Conservation (phyloP, 2,329 filamentous ascomycete species). For the Xylariaceae sp. region DNA sequence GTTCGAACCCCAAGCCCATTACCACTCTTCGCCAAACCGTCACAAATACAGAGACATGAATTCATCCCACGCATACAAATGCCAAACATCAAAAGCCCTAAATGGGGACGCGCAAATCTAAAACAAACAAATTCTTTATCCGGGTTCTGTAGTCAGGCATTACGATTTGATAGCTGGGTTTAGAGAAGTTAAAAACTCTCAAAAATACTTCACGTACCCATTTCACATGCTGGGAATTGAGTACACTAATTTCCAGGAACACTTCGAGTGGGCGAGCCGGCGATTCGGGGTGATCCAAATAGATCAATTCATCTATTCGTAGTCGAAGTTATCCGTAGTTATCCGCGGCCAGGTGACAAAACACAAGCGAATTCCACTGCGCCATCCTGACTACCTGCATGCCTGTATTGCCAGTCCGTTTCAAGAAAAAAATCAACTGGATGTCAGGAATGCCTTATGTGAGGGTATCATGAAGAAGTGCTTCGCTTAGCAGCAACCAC, state of each 20-base stretch:
- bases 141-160: conserved; percentile 32
- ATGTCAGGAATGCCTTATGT: conserved; percentile 30
- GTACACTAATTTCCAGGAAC: conserved; percentile 18
- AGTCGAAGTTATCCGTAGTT: conserved; percentile 25
- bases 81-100: conserved; percentile 29
- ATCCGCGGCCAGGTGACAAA: conserved; percentile 28
- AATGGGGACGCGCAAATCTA: conserved; percentile 35
- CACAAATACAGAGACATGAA: conserved; percentile 30
- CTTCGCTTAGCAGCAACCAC: conserved; percentile 81
- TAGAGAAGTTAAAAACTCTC: conserved; percentile 14
- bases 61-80: conserved; percentile 30
- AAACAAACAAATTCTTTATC: conserved; percentile 38
- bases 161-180: conserved; percentile 29
- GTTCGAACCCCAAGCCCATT: conserved; percentile 14
- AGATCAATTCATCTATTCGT: conserved; percentile 40
- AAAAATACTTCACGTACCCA: conserved; percentile 24
- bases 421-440: conserved; percentile 36
- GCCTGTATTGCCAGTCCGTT: conserved; percentile 36
- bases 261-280: conserved; percentile 12
- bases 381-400: conserved; percentile 37
- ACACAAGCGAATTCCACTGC: conserved; percentile 30
- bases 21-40: conserved; percentile 20
- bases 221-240: conserved; percentile 27
- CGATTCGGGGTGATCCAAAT: conserved; percentile 36
- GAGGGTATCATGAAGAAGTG: conserved; percentile 39